A percentile compares a stretch with the other conserved stretches of the same genome.
Conservation (phyloP, 106 monocot genomes). For the Dendrobium huoshanense region DNA sequence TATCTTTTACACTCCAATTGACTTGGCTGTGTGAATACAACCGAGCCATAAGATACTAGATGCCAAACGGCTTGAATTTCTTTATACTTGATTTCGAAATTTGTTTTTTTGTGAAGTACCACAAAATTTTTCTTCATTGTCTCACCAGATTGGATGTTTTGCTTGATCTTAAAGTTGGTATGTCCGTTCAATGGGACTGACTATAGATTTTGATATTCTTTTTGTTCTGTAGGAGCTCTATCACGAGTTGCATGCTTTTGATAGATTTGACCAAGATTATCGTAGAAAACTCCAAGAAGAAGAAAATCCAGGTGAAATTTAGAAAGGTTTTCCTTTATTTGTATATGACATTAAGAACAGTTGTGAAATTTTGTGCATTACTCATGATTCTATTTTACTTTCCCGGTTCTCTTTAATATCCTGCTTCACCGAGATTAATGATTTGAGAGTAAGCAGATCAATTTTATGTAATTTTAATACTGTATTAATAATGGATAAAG, state of each 20-base stretch:
- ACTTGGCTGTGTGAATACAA: too few relatives aligned
- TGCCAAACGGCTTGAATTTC: not conserved
- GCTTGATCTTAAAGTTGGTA: not conserved
- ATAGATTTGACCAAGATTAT: conserved; percentile 93
- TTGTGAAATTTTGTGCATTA: not conserved
- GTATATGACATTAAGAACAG: not conserved
- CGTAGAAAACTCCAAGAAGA: conserved; percentile 62
- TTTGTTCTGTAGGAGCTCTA: conserved; percentile 61
- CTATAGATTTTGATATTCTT: not conserved
- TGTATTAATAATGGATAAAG: not conserved
- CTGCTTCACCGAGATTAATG: not conserved
- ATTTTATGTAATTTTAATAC: not conserved
- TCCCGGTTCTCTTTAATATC: not conserved
- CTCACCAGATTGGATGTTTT: not conserved
- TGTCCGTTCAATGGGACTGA: not conserved
- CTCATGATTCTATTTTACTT: not conserved
- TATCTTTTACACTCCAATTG: too few relatives aligned
- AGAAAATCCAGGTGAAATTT: conserved; percentile 38
- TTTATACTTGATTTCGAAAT: not conserved
- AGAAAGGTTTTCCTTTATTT: conserved; percentile 40
- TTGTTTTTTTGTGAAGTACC: not conserved
- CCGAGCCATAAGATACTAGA: not conserved
- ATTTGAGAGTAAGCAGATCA: not conserved
- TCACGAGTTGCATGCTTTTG: conserved; percentile 84
- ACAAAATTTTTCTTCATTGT: not conserved